Evolutionary conservation across 2,329 filamentous ascomycete species (phyloP), one percentile per base, ranked within the genome.

Genomic region (Pseudomassariella vexata): DNA sequence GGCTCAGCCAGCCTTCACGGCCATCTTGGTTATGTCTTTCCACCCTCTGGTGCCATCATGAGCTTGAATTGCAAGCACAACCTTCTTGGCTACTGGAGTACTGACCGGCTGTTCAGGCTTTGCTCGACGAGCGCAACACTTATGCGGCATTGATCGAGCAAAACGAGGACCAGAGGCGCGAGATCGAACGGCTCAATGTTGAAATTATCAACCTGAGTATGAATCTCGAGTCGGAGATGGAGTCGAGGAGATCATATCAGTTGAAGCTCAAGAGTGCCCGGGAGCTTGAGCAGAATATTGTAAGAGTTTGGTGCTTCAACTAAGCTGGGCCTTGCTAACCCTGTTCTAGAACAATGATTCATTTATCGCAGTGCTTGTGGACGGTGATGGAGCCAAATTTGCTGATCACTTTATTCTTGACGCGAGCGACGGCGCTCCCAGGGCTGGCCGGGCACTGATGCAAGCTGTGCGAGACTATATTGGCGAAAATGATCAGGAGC

Each of bases 371-470:
- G 48, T 56, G 15, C 52, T 56, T 37, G 49, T 56, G 37, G 53
- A 56, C 36, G 53, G 53, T 28, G 53, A 56, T 30, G 53, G 53
- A 5, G 53, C 53, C 34, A 56, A 56, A 40, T 56, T 56, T 38
- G 46, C 47, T 17, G 52, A 56, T 27, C 46, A 48, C 26, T 54
- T 48, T 35, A 40, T 56, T 19, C 51, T 47, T 19, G 49, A 49
- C 28, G 41, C 45, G 22, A 32, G 41, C 8, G 38, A 42, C 6
- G 53, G 53, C 14, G 53, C 49, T 9, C 47, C 48, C 21, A 48
- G 36, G 32, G 53, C 52, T 30, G 51, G 52, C 2, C 41, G 52
- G 34, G 49, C 38, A 32, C 44, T 56, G 39, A 56, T 50, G 35
- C 48, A 54, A 30, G 50, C 49, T 17, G 46, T 56, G 29, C 50